Evolutionary conservation across 2,329 filamentous ascomycete genomes (phyloP), one percentile per base, ranked within the genome.

Genomic region (Penicillium sp.): DNA sequence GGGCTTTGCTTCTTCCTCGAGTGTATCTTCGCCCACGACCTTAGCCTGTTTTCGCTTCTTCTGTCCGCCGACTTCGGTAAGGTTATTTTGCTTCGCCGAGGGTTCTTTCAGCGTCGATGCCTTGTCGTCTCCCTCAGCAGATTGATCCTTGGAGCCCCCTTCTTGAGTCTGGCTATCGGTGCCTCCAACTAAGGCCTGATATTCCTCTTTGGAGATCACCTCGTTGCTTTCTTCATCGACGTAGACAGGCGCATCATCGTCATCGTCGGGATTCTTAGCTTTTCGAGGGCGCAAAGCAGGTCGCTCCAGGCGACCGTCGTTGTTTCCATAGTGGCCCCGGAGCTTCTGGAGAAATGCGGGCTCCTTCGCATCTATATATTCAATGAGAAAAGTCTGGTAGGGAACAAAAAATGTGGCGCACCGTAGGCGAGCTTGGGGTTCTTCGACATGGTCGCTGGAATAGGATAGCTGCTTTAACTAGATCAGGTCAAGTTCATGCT

Each of bases 361-460:
- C 56, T 76, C 70, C 10, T 74, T 73, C 42, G 70, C 67, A 34
- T 76, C 74, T 75, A 41, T 44, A 36, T 36, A 23, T 16, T 7
- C 18, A 8, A 43, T 58, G 15, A 56, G 53, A 45, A 34, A 1
- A 18, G 29, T 10, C 31, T 5, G 2, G 15, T 8, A 46, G 3
- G 8, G 10, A n/a, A 28, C 3, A 21, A 28, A 46, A 6, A 15
- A 34, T 26, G 38, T 15, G 28, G 42, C 63, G 21, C 65, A 76
- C 74, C 74, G 50, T 77, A 77, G 51, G 65, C 69, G 47, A 77
- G 70, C 58, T 76, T 76, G 16, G 73, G 64, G 45, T 75, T 76
- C 60, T 69, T 73, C 18, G 68, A 64, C 73, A 75, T 75, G 49
- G 47, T 61, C 47, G 47, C 44, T 51, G 39, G 39, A 26, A 49